Evolutionary conservation across 1,139 yeast species (phyloP).

Genomic region (Geotrichum citri-aurantii): DNA sequence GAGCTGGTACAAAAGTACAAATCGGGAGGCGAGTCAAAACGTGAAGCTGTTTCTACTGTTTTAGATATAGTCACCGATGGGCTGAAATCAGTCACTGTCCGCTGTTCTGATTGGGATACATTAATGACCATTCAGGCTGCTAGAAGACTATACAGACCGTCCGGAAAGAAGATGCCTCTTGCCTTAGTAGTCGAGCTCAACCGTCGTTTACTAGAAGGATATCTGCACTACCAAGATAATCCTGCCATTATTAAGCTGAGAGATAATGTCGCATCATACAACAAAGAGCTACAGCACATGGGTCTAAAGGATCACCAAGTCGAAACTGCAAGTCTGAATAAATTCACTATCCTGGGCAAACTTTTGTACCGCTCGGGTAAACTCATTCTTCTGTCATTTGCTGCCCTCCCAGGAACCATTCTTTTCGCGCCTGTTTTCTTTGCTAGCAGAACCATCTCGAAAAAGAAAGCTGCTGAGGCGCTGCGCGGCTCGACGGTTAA

Average conservation of each 20-base stretch:
- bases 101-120: constrained; percentile 89
- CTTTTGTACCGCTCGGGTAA: constrained; percentile 52
- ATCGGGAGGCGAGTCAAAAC: constrained; percentile 49
- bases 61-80: constrained; percentile 69
- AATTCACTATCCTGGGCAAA: constrained; percentile 42
- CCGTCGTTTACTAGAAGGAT: constrained; percentile 75
- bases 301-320: constrained; percentile 90
- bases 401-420: constrained; percentile 79
- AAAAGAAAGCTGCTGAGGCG: constrained; percentile 68
- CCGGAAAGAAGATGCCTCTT: constrained; percentile 64
- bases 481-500: constrained; percentile 86
- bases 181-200: constrained; percentile 86
- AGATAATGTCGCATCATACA: constrained; percentile 60
- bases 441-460: constrained; percentile 67
- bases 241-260: constrained; percentile 60
- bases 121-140: constrained; percentile 91
- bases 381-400: constrained; percentile 48
- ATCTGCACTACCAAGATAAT: constrained; percentile 63
- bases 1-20: constrained; percentile 62
- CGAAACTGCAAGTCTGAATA: constrained; percentile 54
- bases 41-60: constrained; percentile 67
- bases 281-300: constrained; percentile 56
- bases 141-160: constrained; percentile 79
- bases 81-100: constrained; percentile 81
- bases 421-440: constrained; percentile 84